A percentile compares a stretch with the other conserved stretches of the same genome.
Conservation (phyloP, 352 stramenopile species). For the Phytophthora constricta region DNA sequence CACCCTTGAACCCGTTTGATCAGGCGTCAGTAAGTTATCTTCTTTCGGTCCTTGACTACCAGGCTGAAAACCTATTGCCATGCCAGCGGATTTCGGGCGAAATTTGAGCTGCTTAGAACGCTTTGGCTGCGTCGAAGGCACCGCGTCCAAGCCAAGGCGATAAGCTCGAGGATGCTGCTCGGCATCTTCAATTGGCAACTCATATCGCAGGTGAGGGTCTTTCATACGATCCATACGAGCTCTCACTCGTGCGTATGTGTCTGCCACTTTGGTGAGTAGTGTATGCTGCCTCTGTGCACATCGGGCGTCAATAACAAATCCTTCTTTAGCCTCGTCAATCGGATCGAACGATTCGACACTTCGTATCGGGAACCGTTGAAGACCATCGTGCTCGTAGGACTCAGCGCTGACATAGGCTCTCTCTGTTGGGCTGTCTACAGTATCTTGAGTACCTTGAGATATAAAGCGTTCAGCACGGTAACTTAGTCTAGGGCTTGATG, state of each 20-base stretch:
- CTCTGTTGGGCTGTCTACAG: conserved; percentile 1
- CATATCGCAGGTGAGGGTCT: conserved; percentile 52
- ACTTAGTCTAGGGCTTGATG: conserved; percentile 13
- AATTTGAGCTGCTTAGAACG: conserved; percentile 25
- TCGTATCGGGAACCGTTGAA: conserved; percentile 41
- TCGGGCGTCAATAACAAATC: conserved; percentile 28
- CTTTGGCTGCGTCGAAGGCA: conserved; percentile 37
- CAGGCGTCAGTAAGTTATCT: conserved; percentile 11
- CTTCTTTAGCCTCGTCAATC: conserved; percentile 18
- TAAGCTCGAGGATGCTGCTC: conserved; percentile 46
- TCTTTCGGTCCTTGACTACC: conserved; percentile 9
- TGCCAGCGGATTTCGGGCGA: conserved; percentile 46
- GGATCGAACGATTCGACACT: conserved; percentile 17
- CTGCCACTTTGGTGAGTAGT: conserved; percentile 35
- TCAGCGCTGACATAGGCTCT: neutral
- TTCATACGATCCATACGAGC: conserved; percentile 42
- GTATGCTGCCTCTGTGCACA: conserved; percentile 40
- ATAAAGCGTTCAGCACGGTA: conserved; percentile 23
- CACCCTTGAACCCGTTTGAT: conserved; percentile 37
- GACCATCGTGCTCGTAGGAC: conserved; percentile 16
- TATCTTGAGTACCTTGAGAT: neutral
- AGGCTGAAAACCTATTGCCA: conserved; percentile 29
- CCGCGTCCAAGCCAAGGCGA: conserved; percentile 55
- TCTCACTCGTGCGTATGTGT: conserved; percentile 38
- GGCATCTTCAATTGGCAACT: conserved; percentile 55